Base-by-base conservation (phyloP, 495 filamentous ascomycete species). In the Lasiosphaeria ovina region DNA sequence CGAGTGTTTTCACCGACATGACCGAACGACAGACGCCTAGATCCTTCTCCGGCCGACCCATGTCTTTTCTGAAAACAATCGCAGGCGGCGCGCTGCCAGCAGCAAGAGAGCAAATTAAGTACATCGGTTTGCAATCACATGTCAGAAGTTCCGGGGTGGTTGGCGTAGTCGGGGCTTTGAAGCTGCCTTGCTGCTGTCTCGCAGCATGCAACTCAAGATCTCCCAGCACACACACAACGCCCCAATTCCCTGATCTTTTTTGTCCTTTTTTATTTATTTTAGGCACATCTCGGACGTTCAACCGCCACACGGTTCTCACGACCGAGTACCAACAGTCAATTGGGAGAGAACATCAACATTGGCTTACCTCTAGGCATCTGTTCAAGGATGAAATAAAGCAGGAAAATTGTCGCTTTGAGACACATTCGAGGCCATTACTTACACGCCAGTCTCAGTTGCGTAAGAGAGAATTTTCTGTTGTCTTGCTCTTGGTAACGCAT, bases 121-220 rank as follows among this genome's bases (percentile, higher is more conserved):
- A 62, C 60, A 62, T 62, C 24, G 7, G 34, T 24, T 17, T 36
- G 60, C 31, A 58, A 62, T 62, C 60, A 62, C 60, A 62, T 62
- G 60, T 54, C 60, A 60, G 48, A 3, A 7, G 5, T 12, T 9
- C 12, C 31, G 51, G 44, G 44, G 44, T 24, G 53, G 34, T 42
- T 55, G 40, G 49, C 32, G 24, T 10, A 8, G 32, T 40, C 36
- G 52, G 52, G 57, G 47, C 35, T 52, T 51, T 53, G 16, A 44
- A 55, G 17, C 16, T 14, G 36, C 35, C 32, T 55, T 55, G 49
- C 16, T 47, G 44, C 44, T 47, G 44, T 47, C 44, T 47, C 44
- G 44, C 44, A 47, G 44, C 7, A 9, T 5, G 12, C 12, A 42
- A 42, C 38, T 8, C 7, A 0, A 42, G 12, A 12, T 8, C 38